Base-by-base conservation (phyloP, 345 rosid species). In the Hibiscus syriacus region DNA sequence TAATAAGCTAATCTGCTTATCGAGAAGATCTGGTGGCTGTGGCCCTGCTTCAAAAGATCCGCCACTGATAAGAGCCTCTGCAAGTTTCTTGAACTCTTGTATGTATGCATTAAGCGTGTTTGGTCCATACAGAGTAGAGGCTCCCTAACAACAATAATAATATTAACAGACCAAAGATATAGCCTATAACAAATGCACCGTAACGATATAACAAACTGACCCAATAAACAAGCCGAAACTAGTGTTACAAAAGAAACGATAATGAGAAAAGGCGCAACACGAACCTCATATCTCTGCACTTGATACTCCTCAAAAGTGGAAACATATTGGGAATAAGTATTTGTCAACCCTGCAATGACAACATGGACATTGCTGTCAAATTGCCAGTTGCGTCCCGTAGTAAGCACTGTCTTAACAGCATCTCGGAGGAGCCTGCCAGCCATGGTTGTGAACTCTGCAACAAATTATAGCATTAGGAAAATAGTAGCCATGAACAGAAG, bases 1-100 rank as follows among this genome's bases (percentile, higher is more conserved):
- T 5, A 92, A 78, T 12, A 92, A 71, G 77, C 94, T 75, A 52
- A 89, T 85, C 77, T 92, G 98, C 80, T 77, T 80, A 73, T 71
- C 55, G 1, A 89, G 78, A 57, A 89, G 90, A 72, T 92, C 89
- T 0, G 96, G 95, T 2, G 98, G 96, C 55, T 60, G 80, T 0
- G 86, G 95, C 16, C 95, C 89, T 4, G 81, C 62, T 27, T 75
- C 81, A n/a, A 81, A 74, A 5, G 83, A 56, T 48, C 65, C 78
- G 48, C 85, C 88, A 0, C 25, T 73, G 63, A 80, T 48, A 43
- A 90, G 85, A 66, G 96, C 89, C 3, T 71, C 69, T 8, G 92
- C 90, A 48, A 92, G 87, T 81, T 86, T 87, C 86, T 77, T 79
- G 86, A 92, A 89, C 75, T 87, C 94, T 78, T 92, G 95, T 67